These are phyloP conservation scores for Tremella fuciformis DNA, from an alignment of 768 basidiomycete genomes.

Conservation along the genomic window DNA sequence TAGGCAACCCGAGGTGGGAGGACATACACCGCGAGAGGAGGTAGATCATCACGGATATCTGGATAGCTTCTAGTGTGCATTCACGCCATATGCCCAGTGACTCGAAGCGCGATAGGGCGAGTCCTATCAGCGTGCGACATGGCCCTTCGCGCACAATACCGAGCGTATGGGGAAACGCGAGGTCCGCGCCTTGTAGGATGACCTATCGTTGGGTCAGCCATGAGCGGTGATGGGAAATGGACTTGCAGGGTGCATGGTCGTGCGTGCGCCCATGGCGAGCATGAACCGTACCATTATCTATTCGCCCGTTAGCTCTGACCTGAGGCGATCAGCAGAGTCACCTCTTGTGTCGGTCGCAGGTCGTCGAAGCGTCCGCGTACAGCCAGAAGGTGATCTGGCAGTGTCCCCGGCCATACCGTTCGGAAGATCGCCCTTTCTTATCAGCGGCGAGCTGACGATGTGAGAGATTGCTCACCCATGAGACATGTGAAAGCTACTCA, in stretches of 20 bases:
- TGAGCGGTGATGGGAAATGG: neutral
- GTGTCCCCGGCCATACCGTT: neutral
- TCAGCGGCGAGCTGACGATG: neutral
- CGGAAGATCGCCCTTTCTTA: neutral
- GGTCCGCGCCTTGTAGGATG: conserved; percentile 6
- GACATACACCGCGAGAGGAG: conserved; percentile 1
- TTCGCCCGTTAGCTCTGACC: neutral
- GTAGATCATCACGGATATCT: neutral
- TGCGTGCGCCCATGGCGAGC: conserved; percentile 2
- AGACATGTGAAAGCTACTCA: conserved; percentile 3
- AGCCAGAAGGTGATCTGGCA: neutral
- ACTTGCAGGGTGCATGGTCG: conserved; percentile 6
- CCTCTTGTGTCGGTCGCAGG: neutral
- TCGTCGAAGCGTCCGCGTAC: neutral
- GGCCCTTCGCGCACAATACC: conserved; percentile 8
- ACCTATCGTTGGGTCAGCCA: neutral
- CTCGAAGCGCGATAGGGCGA: conserved; percentile 4
- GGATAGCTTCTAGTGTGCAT: neutral
- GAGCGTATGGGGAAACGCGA: conserved; percentile 8
- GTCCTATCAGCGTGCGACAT: neutral
- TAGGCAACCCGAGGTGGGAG: neutral
- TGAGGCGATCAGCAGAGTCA: neutral
- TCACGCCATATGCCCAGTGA: conserved; percentile 1
- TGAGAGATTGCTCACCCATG: conserved; percentile 4
- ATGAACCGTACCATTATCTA: conserved; percentile 1